Percentiles rank a stretch among this genome's conserved stretches.
Evolutionary conservation across 192 early-diverging fungal genomes (phyloP).

Genomic region (Glomus cerebriforme): DNA sequence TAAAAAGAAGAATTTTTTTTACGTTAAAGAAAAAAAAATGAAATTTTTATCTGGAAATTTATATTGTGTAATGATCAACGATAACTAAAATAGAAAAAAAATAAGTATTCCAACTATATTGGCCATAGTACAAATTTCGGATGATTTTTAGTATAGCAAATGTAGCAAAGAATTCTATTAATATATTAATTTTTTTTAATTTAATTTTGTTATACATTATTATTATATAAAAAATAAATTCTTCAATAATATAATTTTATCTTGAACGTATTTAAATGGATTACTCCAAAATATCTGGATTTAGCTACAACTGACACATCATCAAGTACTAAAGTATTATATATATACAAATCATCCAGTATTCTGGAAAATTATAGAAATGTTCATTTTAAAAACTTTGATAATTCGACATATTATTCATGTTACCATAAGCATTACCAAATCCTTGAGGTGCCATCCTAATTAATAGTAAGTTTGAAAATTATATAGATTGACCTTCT

Average conservation of each 20-base stretch:
- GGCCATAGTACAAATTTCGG: not conserved
- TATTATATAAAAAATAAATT: not conserved
- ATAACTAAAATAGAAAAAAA: too few relatives aligned
- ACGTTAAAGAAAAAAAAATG: too few relatives aligned
- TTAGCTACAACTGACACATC: too few relatives aligned
- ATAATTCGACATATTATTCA: not conserved
- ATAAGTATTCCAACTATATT: too few relatives aligned
- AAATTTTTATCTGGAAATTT: too few relatives aligned
- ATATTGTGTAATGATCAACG: too few relatives aligned
- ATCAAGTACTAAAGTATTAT: too few relatives aligned
- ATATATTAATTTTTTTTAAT: not conserved
- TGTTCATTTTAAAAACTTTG: not conserved
- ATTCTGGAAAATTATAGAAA: too few relatives aligned
- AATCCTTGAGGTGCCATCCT: constrained; percentile 23
- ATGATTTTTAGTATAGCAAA: not conserved
- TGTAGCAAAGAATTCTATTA: not conserved
- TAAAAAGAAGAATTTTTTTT: not conserved
- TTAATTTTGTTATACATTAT: not conserved
- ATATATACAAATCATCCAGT: too few relatives aligned
- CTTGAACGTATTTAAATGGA: too few relatives aligned
- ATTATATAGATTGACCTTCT: constrained; percentile 13
- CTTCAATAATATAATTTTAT: too few relatives aligned
- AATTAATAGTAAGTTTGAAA: not conserved
- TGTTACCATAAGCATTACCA: constrained; percentile 11
- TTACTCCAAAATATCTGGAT: too few relatives aligned